Percentiles rank a stretch among this genome's conserved stretches.
Conservation (phyloP, 306 rosid species). For the Prunus padus region DNA sequence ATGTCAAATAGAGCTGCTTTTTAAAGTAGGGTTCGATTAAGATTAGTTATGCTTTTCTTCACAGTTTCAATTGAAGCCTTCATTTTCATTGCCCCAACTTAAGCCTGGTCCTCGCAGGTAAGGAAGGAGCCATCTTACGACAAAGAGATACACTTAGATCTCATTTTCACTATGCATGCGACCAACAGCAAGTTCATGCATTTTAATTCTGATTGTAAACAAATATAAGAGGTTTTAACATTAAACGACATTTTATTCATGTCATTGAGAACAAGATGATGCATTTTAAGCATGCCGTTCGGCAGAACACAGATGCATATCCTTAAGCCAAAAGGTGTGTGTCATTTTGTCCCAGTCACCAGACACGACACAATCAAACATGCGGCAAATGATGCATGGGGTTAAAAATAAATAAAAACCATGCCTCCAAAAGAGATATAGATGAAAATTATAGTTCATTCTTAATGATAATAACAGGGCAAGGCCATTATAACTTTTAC, state of each 20-base stretch:
- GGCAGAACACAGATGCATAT: too few relatives aligned
- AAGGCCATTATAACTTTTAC: neutral
- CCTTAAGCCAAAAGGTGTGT: too few relatives aligned
- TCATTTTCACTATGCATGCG: too few relatives aligned
- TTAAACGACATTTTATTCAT: neutral
- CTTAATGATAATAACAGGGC: neutral
- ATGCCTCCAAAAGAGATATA: neutral
- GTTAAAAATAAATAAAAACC: neutral
- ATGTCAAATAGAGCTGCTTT: too few relatives aligned
- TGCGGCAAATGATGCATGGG: neutral
- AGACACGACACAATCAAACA: neutral
- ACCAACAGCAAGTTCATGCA: neutral
- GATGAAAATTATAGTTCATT: neutral
- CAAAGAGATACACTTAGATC: neutral
- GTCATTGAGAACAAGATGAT: neutral
- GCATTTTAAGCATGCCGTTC: too few relatives aligned
- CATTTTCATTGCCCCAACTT: neutral
- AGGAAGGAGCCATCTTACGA: neutral
- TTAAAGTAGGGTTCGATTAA: too few relatives aligned
- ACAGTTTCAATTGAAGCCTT: too few relatives aligned
- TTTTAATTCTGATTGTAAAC: neutral
- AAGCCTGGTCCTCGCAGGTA: neutral
- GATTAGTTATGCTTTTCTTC: too few relatives aligned
- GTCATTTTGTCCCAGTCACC: too few relatives aligned
- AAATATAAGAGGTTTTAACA: neutral